Percentiles rank a stretch among this genome's conserved stretches.
Conservation (phyloP, 1,139 yeast species). For the Arxiozyma slooffiae region DNA sequence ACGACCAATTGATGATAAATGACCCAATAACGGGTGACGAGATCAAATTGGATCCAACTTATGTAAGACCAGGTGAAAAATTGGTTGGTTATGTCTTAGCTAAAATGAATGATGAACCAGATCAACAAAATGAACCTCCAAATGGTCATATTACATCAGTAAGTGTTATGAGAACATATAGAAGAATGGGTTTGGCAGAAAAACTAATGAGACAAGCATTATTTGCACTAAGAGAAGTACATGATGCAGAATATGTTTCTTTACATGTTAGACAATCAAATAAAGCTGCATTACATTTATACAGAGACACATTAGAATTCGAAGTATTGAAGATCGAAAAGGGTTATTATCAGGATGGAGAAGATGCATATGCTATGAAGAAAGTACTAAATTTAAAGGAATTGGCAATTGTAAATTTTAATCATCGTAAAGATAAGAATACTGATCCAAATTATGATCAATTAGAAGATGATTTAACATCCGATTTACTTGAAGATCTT, state of each 20-base stretch:
- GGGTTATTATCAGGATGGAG: conserved; percentile 91
- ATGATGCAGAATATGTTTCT: conserved; percentile 75
- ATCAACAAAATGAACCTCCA: conserved; percentile 49
- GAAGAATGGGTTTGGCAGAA: conserved; percentile 92
- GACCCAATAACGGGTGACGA: conserved; percentile 17
- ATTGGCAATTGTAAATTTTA: conserved; percentile 48
- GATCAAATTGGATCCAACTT: conserved; percentile 41
- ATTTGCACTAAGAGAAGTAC: conserved; percentile 71
- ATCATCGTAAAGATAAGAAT: conserved; percentile 20
- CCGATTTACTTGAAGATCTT: conserved; percentile 34
- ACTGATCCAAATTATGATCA: conserved; percentile 26
- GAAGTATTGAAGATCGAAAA: conserved; percentile 75
- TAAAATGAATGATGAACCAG: conserved; percentile 93
- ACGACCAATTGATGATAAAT: conserved; percentile 21
- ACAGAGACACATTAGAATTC: conserved; percentile 75
- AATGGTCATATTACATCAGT: conserved; percentile 93
- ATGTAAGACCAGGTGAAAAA: conserved; percentile 58
- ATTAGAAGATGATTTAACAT: conserved; percentile 44
- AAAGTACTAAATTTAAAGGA: conserved; percentile 52
- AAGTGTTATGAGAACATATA: conserved; percentile 89
- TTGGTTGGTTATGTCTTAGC: conserved; percentile 91
- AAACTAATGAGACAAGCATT: conserved; percentile 82
- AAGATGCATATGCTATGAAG: conserved; percentile 96
- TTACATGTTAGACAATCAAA: conserved; percentile 91
- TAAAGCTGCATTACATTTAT: conserved; percentile 86